Evolutionary conservation across 345 rosid species (phyloP).

Genomic region (Sisymbrium irio): DNA sequence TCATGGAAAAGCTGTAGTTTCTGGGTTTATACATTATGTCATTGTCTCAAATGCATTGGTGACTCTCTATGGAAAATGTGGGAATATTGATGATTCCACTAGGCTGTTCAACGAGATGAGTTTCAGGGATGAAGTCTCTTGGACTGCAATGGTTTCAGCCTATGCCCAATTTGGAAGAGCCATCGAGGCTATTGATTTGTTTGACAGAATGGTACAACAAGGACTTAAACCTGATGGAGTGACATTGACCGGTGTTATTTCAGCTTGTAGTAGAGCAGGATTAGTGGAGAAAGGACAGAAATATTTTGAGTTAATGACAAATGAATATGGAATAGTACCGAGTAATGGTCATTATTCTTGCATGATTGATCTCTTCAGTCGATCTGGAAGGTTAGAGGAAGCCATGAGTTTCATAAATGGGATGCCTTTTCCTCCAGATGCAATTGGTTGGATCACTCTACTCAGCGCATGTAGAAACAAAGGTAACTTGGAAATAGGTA

Average conservation of each 20-base stretch:
- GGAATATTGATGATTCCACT: conserved; percentile 59
- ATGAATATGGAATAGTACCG: conserved; percentile 57
- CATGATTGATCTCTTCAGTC: conserved; percentile 89
- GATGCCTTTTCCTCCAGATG: conserved; percentile 82
- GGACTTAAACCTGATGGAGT: conserved; percentile 85
- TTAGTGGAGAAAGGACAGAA: conserved; percentile 69
- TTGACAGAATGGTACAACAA: conserved; percentile 63
- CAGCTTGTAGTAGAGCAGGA: conserved; percentile 95
- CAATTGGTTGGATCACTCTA: conserved; percentile 84
- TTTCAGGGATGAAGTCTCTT: conserved; percentile 73
- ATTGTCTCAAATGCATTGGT: conserved; percentile 87
- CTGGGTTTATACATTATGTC: conserved; percentile 58
- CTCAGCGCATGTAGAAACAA: conserved; percentile 78
- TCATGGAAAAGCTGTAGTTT: conserved; percentile 62
- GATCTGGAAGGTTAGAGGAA: conserved; percentile 84
- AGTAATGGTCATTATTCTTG: conserved; percentile 75
- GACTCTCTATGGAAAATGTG: conserved; percentile 90
- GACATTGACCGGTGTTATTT: conserved; percentile 78
- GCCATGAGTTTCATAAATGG: conserved; percentile 60
- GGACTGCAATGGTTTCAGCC: conserved; percentile 89
- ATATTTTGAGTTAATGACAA: conserved; percentile 66
- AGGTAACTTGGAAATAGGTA: conserved; percentile 68
- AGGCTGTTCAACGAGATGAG: conserved; percentile 71
- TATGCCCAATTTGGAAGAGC: conserved; percentile 92
- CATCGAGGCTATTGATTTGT: conserved; percentile 63